Base-by-base conservation (phyloP, 2,329 filamentous ascomycete genomes). In the Zasmidium citrigriseum region DNA sequence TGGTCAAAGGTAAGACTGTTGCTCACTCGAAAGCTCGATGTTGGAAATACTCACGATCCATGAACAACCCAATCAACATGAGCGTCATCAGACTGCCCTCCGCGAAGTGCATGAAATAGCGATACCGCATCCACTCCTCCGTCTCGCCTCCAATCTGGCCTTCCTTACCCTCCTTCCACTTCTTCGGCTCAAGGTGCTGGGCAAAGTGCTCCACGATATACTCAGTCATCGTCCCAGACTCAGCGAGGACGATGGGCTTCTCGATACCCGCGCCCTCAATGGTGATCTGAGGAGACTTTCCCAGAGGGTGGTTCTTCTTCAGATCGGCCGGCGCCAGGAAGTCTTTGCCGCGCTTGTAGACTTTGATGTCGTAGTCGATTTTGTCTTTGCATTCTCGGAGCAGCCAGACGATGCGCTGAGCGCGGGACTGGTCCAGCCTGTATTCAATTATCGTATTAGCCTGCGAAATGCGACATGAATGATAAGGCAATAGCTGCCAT, bases 331-430 rank as follows among this genome's bases (percentile, higher is more conserved):
- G 90, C 1, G 93, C 93, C n/a, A 90, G 79, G 67, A 79, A 82
- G 55, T 88, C 83, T 57, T 75, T 68, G 41, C 73, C 72, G 38
- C 93, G 88, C 73, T 90, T 91, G 81, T 89, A 95, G 54, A 89
- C 82, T 69, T 93, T 86, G 58, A 97, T 77, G 61, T 93, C 85
- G 76, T 96, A 96, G 24, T 88, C 82, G 29, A 96, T 75, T 11
- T 49, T 49, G 29, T 57, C 66, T 46, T 89, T 82, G 61, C 95
- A 86, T 74, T 93, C 91, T 72, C 95, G 90, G 46, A 96, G 83
- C 5, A 96, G 86, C 90, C 90, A 96, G 46, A 95, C 78, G 58
- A 93, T 89, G 62, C 90, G 86, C 74, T 96, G 90, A 12, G 90
- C 86, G 66, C 92, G 89, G 56, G 91, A 96, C 67, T 89, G 81